Base-by-base conservation (phyloP, 495 filamentous ascomycete genomes). In the Paragyromitra xinjiangensis region DNA sequence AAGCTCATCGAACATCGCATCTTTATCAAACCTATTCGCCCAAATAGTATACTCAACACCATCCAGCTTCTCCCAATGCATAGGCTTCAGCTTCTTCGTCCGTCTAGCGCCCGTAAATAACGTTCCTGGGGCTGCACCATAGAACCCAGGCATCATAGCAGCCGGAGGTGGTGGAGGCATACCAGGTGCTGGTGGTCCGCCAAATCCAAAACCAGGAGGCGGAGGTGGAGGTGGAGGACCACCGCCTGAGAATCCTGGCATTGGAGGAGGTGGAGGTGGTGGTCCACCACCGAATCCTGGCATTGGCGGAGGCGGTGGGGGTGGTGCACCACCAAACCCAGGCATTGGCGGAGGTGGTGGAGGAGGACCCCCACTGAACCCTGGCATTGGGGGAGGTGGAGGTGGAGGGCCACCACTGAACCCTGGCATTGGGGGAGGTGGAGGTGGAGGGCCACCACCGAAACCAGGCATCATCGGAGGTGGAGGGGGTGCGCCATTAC, bases 1-100 rank as follows among this genome's bases (percentile, higher is more conserved):
- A 63, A 99, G 87, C 79, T 99, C 95, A 22, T 90, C 90, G 82
- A 98, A 98, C 83, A 98, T 97, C 82, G 96, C 92, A 86, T 99
- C 96, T 82, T 93, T 93, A 74, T 90, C 92, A 34, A 92, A 89
- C 83, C 97, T 93, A 16, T 89, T 85, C 50, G 95, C 95, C 96
- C 96, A 99, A 74, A 98, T 93, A 44, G 95, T 98, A 48, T 95
- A 93, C 82, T 97, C 91, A 16, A 94, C 92, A 64, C 93, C 88
- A 84, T 99, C 95, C 48, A 99, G 92, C 85, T 99, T 99, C 82
- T 99, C 95, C 95, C 95, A 99, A 86, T 99, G 95, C 75, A 99
- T 88, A 45, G 95, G 94, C 89, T 99, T 99, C 81, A 99, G 92
- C 85, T 98, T 99, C 90, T 96, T 98, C 88, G 97, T 98, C 42